Base-by-base conservation (phyloP, 345 rosid genomes). In the Lumnitzera littorea region DNA sequence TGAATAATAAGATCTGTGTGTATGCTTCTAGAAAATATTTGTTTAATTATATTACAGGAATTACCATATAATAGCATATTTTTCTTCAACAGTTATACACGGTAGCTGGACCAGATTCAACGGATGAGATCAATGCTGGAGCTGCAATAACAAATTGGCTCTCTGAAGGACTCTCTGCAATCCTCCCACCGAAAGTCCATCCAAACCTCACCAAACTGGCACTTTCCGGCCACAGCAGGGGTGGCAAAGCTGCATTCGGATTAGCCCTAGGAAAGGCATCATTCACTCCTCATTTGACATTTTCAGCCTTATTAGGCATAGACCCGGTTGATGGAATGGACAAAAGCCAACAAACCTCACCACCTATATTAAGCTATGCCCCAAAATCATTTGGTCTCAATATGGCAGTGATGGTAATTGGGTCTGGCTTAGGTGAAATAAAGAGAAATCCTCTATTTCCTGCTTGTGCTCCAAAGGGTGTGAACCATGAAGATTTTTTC, bases 161-260 rank as follows among this genome's bases (percentile, higher is more conserved):
- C 46, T 61, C 82, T 7, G 15, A 55, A 24, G 87, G 89, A 54
- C 79, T 86, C 41, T 61, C 48, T 1, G 61, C 49, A 36, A 48
- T 73, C 51, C 96, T 91, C 62, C 91, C 96, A 15, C 53, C 73
- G 11, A 48, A 73, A 53, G 84, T 82, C 59, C 65, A 24, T n/a
- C 86, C 91, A 62, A 80, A 83, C 62, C 70, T 86, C 29, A 58
- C 63, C 62, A 92, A 85, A 64, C 73, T 84, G 15, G 84, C 64
- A 54, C 83, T 87, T 11, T 81, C 96, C 2, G 96, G 96, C 61
- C 98, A 92, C 66, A 87, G 96, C 69, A 84, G 96, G 1, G 96
- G 98, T 0, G 96, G 98, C 69, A 92, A 89, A 68, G 67, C 84
- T 7, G 96, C 96, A 2, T 92, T 87, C 31, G 96, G 82, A 0